Conservation (phyloP, 1,139 yeast genomes). For the Blastobotrys apis region DNA sequence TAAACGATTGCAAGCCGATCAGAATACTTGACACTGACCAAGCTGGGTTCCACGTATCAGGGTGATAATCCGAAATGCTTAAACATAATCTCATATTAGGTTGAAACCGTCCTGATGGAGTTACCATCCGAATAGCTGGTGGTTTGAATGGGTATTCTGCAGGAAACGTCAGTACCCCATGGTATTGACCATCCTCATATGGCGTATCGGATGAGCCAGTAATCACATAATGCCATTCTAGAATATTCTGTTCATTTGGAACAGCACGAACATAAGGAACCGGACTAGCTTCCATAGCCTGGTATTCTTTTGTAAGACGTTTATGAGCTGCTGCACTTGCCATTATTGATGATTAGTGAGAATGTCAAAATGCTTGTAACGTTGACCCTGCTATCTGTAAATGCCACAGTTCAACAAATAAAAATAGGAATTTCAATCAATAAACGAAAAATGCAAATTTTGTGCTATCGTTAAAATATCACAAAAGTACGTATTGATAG, state of each 20-base stretch:
- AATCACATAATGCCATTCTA: conserved; percentile 66
- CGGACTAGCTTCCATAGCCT: conserved; percentile 64
- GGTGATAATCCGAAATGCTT: conserved; percentile 89
- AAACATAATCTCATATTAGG: conserved; percentile 77
- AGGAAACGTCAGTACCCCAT: conserved; percentile 81
- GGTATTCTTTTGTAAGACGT: conserved; percentile 71
- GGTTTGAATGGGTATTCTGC: conserved; percentile 89
- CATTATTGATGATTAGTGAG: too few species aligned
- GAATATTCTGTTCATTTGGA: conserved; percentile 72
- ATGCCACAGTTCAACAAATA: too few species aligned
- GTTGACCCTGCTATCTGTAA: too few species aligned
- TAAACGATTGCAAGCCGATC: conserved; percentile 77
- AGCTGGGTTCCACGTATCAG: conserved; percentile 91
- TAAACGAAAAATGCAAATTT: too few species aligned
- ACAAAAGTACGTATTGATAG: too few species aligned
- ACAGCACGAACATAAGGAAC: conserved; percentile 80
- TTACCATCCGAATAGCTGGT: conserved; percentile 82
- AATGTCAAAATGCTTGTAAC: too few species aligned
- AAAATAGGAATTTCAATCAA: too few species aligned
- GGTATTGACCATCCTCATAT: conserved; percentile 81
- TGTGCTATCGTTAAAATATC: too few species aligned
- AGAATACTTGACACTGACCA: conserved; percentile 87
- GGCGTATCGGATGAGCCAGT: conserved; percentile 88
- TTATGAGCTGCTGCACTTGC: conserved; percentile 36
- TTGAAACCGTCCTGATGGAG: conserved; percentile 79